Conservation (phyloP, 306 rosid genomes). For the Cucurbita pepo region DNA sequence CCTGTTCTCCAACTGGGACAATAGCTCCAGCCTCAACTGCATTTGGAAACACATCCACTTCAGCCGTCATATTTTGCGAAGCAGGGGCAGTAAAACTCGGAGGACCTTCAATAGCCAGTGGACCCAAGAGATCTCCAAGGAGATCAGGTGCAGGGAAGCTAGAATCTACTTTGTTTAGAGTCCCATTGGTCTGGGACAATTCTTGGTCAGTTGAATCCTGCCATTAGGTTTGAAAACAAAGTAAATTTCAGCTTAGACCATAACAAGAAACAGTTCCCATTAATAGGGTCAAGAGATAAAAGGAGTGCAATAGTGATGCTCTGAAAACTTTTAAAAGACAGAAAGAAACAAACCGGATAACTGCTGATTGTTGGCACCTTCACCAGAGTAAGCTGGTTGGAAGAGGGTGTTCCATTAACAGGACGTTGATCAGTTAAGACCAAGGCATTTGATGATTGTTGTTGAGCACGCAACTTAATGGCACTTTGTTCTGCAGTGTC, state of each 20-base stretch:
- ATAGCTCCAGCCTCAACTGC: constrained; percentile 61
- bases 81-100: constrained; percentile 34
- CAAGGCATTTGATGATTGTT: constrained; percentile 83
- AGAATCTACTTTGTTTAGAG: constrained; percentile 39
- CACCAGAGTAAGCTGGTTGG: constrained; percentile 56
- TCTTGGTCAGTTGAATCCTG: constrained; percentile 55
- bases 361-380: constrained; percentile 60
- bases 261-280: not conserved
- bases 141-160: constrained; percentile 48
- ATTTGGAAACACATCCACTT: constrained; percentile 30
- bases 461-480: constrained; percentile 68
- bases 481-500: constrained; percentile 98
- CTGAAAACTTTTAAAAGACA: not conserved
- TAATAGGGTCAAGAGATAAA: not conserved
- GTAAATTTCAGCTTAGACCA: not conserved
- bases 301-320: not conserved
- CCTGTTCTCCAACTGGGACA: constrained; percentile 74
- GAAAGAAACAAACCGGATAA: constrained; percentile 31
- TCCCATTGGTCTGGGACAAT: constrained; percentile 58
- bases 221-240: not conserved
- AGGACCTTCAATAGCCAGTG: constrained; percentile 94
- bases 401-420: constrained; percentile 48
- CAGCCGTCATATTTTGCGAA: constrained; percentile 27
- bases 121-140: constrained; percentile 77
- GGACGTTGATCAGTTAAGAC: constrained; percentile 73